Evolutionary conservation across 129 eudicot species (phyloP).

Genomic region (Erigeron canadensis): DNA sequence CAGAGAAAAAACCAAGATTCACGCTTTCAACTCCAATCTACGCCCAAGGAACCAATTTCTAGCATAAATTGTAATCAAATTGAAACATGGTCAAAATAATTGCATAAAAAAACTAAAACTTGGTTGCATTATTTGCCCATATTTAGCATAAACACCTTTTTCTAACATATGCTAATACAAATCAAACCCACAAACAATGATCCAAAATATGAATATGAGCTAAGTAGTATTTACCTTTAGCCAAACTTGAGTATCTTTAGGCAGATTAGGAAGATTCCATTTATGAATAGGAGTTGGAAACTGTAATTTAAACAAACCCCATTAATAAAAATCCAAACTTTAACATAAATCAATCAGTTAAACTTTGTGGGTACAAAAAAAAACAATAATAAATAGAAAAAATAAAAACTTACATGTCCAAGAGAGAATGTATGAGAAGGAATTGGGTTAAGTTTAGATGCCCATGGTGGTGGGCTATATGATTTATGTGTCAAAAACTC

Average conservation of each 20-base stretch:
- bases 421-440: conserved; percentile 65
- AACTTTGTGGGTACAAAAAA: background rate
- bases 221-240: conserved; percentile 52
- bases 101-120: background rate
- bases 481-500: conserved; percentile 52
- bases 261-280: conserved; percentile 95
- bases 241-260: conserved; percentile 77
- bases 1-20: background rate
- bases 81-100: background rate
- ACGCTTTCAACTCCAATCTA: background rate
- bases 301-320: conserved; percentile 35
- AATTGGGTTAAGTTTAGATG: conserved; percentile 65
- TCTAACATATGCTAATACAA: background rate
- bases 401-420: conserved; percentile 47
- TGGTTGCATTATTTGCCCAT: background rate
- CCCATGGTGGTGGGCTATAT: conserved; percentile 81
- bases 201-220: background rate
- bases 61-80: background rate
- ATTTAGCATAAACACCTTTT: background rate
- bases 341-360: conserved; percentile 5
- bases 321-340: background rate
- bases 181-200: background rate
- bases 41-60: background rate
- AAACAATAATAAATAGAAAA: background rate
- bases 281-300: conserved; percentile 92